Evolutionary conservation across 1,139 yeast genomes (phyloP), one percentile per base, ranked within the genome.

Genomic region (Saccharomycopsis crataegensis): DNA sequence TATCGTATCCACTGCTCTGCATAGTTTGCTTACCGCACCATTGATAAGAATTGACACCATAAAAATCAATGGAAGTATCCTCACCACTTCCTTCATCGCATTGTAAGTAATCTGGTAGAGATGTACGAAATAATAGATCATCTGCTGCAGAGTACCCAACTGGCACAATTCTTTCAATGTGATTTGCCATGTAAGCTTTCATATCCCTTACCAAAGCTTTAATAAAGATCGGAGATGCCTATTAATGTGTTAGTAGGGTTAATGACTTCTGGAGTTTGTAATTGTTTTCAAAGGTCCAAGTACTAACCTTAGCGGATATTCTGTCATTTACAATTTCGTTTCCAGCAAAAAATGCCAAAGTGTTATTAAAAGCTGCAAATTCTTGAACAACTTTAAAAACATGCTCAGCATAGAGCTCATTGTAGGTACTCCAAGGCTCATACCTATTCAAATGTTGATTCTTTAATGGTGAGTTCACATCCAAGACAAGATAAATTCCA

Each of bases 131-230:
- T 55, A 75, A 71, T 59, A 87, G 74, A 64, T 89, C 97, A 68
- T 93, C 99, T 1, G 97, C 98, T 0, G 98, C 97, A 0, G 97
- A 86, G 67, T 93, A 93, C 0, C 99, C 98, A 40, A 93, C 93
- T 0, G 98, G 98, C 34, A 93, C 80, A 11, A 68, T 65, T 58
- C 98, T 75, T 16, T 81, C 77, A 2, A 82, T 69, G 62, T 87
- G 79, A 32, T 66, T 62, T 31, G 70, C 65, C 55, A 90, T 81
- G 65, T 86, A 93, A 46, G 71, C 68, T 67, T 91, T 91, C 71
- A 90, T 75, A 69, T 91, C 97, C 51, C 94, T 76, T 14, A 88
- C 75, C 42, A 90, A 76, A 0, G 90, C 91, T 62, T 90, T 89
- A 43, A 91, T 74, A 64, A 81, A 93, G 1, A 73, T 71, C 0